Evolutionary conservation across 352 stramenopile species (phyloP).

Genomic region (Phytophthora pluvialis): DNA sequence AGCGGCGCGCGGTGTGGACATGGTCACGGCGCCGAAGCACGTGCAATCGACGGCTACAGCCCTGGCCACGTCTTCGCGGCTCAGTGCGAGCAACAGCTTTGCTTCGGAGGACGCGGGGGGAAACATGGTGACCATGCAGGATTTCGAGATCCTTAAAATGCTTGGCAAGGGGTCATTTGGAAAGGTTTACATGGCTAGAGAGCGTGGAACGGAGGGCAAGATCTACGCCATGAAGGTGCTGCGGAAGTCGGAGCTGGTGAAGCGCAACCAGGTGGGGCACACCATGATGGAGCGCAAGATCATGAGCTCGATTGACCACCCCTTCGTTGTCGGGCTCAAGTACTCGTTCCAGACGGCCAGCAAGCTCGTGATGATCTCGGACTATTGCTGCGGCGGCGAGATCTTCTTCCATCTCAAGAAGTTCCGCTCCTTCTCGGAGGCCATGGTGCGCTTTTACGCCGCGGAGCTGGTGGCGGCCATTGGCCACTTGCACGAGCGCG

Average conservation of each 20-base stretch:
- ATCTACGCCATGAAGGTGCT: slow-evolving; percentile 92
- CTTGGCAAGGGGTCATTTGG: slow-evolving; percentile 97
- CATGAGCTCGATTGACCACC: slow-evolving; percentile 93
- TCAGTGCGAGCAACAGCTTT: slow-evolving; percentile 34
- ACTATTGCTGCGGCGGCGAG: slow-evolving; percentile 91
- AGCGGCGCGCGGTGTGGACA: slow-evolving; percentile 31
- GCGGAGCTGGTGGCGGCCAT: slow-evolving; percentile 94
- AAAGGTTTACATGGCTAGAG: slow-evolving; percentile 97
- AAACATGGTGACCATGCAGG: slow-evolving; percentile 67
- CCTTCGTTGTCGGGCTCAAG: slow-evolving; percentile 96
- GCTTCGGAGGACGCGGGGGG: slow-evolving; percentile 27
- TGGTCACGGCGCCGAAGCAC: slow-evolving; percentile 33
- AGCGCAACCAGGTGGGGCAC: slow-evolving; percentile 88
- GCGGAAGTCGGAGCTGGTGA: slow-evolving; percentile 88
- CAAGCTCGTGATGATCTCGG: slow-evolving; percentile 93
- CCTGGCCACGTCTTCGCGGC: slow-evolving; percentile 25
- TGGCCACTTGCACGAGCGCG: slow-evolving; percentile 89
- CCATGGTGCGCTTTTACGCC: slow-evolving; percentile 92
- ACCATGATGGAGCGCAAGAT: slow-evolving; percentile 91
- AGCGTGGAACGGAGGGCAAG: slow-evolving; percentile 71
- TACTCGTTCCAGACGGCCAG: slow-evolving; percentile 92
- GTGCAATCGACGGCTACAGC: slow-evolving; percentile 39
- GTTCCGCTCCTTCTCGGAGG: slow-evolving; percentile 89
- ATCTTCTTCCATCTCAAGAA: slow-evolving; percentile 94
- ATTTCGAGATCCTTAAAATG: slow-evolving; percentile 98